Base-by-base conservation (phyloP, 2,329 filamentous ascomycete species). In the Triangularia setosa region DNA sequence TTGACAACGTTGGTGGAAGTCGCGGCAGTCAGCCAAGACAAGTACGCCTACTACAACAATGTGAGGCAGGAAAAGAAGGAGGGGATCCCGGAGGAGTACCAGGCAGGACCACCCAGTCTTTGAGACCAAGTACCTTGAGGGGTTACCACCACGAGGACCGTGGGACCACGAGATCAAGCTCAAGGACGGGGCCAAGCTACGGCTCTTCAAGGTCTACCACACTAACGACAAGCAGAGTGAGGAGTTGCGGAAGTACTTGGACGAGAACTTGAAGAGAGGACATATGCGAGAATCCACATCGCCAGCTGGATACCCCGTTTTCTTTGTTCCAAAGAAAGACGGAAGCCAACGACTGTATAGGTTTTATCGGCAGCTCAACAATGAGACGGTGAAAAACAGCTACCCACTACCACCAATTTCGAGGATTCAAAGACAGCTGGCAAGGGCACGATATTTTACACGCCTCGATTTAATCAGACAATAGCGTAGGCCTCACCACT, bases 241-340 rank as follows among this genome's bases (percentile, higher is more conserved):
- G 11, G 60, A 44, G 18, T 58, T 62, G 2, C 2, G 18, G 25
- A 58, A 64, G 30, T 62, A 67, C 21, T 16, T 65, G 1, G 16
- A 65, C 16, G 33, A 67, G 12, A 66, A 68, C 30, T 16, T 66
- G 1, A 56, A 28, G 14, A 62, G 52, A 35, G 33, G 58, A 9
- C 35, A 66, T 12, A 66, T 66, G 1, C 14, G 53, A 64, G 23
- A n/a, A 54, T 67, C 58, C 28, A 48, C 44, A 54, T 66, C 25
- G 25, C 21, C 57, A 27, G 25, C 35, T 62, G 35, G 23, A 55
- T 68, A 67, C 27, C 57, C n/a, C 1, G 24, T 62, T 18, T 16
- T 62, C 4, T 62, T 62, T 11, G 25, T 61, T 0, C 58, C 12
- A 0, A 64, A 64, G 35, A 61, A 61, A 33, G 27, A 61, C 9